Percentiles rank a stretch among this genome's conserved stretches.
These are phyloP conservation scores for Candida sp. DNA, from an alignment of 1,139 yeast genomes.

Conservation along the genomic window DNA sequence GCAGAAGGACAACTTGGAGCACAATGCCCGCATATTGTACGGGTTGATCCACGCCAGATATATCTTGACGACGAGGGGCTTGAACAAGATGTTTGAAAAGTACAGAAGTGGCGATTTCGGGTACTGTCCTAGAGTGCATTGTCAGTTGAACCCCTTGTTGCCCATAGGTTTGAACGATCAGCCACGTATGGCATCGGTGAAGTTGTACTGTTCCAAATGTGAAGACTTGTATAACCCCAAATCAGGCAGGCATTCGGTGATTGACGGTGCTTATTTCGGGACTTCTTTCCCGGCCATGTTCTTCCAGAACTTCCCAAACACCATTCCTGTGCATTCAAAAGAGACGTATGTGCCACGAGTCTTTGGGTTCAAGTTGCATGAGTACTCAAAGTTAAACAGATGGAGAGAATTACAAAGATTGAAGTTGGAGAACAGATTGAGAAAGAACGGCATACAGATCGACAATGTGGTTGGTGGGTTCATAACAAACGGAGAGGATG, in stretches of 20 bases:
- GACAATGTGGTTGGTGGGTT: constrained; percentile 48
- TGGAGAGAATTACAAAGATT: constrained; percentile 88
- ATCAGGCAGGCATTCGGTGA: constrained; percentile 79
- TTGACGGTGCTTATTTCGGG: constrained; percentile 98
- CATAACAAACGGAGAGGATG: constrained; percentile 20
- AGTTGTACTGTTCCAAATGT: constrained; percentile 93
- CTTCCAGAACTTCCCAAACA: constrained; percentile 87
- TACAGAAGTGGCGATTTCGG: constrained; percentile 95
- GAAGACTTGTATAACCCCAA: constrained; percentile 96
- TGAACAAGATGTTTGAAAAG: constrained; percentile 91
- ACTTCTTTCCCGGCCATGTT: constrained; percentile 98
- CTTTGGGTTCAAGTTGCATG: constrained; percentile 94
- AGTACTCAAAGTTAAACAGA: constrained; percentile 84
- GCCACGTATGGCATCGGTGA: constrained; percentile 83
- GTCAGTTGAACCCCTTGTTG: constrained; percentile 84
- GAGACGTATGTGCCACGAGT: constrained; percentile 89
- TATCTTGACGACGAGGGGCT: constrained; percentile 86
- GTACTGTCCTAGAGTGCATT: constrained; percentile 91
- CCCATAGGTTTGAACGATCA: constrained; percentile 95
- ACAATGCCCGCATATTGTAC: constrained; percentile 78
- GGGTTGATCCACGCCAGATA: constrained; percentile 66
- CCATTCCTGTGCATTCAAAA: constrained; percentile 79
- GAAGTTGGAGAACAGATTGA: constrained; percentile 50
- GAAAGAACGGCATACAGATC: constrained; percentile 36
- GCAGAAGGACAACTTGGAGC: constrained; percentile 71